A percentile compares a stretch with the other conserved stretches of the same genome.
These are phyloP conservation scores for Codiaeum variegatum DNA, from an alignment of 441 rosid genomes.

Conservation along the genomic window DNA sequence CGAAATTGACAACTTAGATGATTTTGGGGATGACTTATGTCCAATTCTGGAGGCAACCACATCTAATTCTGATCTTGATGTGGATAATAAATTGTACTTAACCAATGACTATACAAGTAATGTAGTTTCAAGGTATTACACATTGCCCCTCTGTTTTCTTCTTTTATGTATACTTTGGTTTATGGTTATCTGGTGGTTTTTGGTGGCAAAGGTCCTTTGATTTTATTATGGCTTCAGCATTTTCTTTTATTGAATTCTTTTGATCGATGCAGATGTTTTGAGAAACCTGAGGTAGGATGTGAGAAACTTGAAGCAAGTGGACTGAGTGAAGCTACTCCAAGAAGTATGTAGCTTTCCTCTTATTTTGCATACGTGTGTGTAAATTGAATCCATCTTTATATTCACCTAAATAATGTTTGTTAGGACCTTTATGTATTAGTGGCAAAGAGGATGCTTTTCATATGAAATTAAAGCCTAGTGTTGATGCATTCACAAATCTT, in stretches of 20 bases:
- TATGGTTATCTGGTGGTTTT: neutral
- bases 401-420: neutral
- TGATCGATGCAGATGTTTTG: conserved; percentile 27
- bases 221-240: neutral
- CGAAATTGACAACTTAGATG: conserved; percentile 37
- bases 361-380: conserved; percentile 6
- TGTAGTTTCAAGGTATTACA: conserved; percentile 26
- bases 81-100: conserved; percentile 17
- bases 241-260: neutral
- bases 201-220: conserved; percentile 9
- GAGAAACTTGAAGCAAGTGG: conserved; percentile 32
- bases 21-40: conserved; percentile 46
- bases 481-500: conserved; percentile 21
- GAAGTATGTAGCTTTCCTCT: conserved; percentile 22
- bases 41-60: conserved; percentile 24
- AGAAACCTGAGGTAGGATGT: conserved; percentile 27
- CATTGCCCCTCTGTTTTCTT: neutral
- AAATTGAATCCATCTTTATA: neutral
- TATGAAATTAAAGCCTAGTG: conserved; percentile 23
- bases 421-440: conserved; percentile 23
- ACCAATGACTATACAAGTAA: conserved; percentile 14
- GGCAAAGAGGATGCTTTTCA: conserved; percentile 14
- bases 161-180: neutral
- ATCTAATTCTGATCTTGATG: conserved; percentile 27
- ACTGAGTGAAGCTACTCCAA: conserved; percentile 30